Evolutionary conservation across 805 yeast species (phyloP).

Genomic region (Wickerhamomyces tratensis): DNA sequence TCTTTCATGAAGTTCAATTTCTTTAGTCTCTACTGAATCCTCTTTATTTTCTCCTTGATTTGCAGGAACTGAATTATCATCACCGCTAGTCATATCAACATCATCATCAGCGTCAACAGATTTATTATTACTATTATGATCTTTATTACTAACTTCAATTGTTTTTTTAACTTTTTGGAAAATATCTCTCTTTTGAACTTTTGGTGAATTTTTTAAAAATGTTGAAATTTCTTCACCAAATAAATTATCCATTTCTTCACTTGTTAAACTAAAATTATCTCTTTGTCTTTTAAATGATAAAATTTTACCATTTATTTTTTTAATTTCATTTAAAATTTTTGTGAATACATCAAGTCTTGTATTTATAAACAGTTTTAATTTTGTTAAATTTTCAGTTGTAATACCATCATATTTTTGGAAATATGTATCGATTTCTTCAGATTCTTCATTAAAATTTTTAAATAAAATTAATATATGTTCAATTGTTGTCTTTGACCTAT

Average conservation of each 20-base stretch:
- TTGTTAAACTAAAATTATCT: slow-evolving; percentile 1
- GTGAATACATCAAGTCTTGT: slow-evolving; percentile 7
- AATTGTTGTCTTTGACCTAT: slow-evolving; percentile 3
- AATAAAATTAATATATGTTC: slow-evolving; percentile 6
- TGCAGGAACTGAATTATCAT: background rate
- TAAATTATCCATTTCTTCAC: slow-evolving; percentile 7
- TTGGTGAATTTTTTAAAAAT: slow-evolving; percentile 1
- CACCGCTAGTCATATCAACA: background rate
- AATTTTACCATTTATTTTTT: slow-evolving; percentile 8
- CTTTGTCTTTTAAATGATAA: slow-evolving; percentile 1
- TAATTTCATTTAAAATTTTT: slow-evolving; percentile 8
- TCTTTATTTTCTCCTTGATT: background rate
- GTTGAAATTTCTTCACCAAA: slow-evolving; percentile 6
- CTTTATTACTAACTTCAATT: background rate
- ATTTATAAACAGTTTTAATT: slow-evolving; percentile 3
- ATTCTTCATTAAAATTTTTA: slow-evolving; percentile 2
- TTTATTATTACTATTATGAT: background rate
- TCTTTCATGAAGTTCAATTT: background rate
- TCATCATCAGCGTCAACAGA: background rate
- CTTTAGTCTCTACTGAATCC: background rate
- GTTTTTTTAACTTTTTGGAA: background rate
- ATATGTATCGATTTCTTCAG: background rate
- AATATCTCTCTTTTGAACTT: background rate
- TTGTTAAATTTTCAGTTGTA: slow-evolving; percentile 3
- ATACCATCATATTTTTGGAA: slow-evolving; percentile 1